phyloP scores from a whole-genome alignment of 2,329 filamentous ascomycete species.

The Alternaria panax region DNA sequence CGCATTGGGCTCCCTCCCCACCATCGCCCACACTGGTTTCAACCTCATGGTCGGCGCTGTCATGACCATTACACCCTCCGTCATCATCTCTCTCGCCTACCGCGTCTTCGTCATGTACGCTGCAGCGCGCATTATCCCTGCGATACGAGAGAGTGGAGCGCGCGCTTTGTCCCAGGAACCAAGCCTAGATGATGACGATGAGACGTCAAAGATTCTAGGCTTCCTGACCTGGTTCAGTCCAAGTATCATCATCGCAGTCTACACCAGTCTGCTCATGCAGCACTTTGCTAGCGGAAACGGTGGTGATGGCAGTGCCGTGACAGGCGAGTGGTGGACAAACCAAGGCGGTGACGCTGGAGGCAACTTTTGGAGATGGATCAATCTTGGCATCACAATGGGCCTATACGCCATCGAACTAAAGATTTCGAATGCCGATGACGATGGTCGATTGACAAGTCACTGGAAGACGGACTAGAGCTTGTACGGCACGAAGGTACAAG shows the following conservation, averaged over 20 bases:
- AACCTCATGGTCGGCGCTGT: slow-evolving; percentile 90
- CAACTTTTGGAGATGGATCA: slow-evolving; percentile 92
- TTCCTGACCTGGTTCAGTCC: slow-evolving; percentile 94
- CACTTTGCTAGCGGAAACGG: slow-evolving; percentile 78
- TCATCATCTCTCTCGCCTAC: slow-evolving; percentile 93
- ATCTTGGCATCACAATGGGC: slow-evolving; percentile 85
- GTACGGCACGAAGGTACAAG: not conserved
- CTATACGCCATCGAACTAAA: slow-evolving; percentile 91
- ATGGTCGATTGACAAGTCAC: slow-evolving; percentile 75
- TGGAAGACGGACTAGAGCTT: slow-evolving; percentile 85
- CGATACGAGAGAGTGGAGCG: slow-evolving; percentile 85
- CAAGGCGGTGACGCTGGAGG: slow-evolving; percentile 83
- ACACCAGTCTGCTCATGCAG: slow-evolving; percentile 93
- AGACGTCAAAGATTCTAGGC: slow-evolving; percentile 78
- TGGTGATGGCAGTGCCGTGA: slow-evolving; percentile 53
- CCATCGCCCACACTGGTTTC: slow-evolving; percentile 81
- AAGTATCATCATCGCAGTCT: slow-evolving; percentile 92
- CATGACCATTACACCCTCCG: slow-evolving; percentile 92
- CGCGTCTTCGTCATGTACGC: slow-evolving; percentile 95
- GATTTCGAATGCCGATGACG: slow-evolving; percentile 81
- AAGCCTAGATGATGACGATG: slow-evolving; percentile 83
- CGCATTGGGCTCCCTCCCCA: slow-evolving; percentile 81
- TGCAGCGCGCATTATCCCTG: slow-evolving; percentile 93
- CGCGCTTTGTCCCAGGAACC: slow-evolving; percentile 84
- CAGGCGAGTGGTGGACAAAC: slow-evolving; percentile 80